phyloP scores from a whole-genome alignment of 805 yeast genomes.

The Millerozyma acaciae region DNA sequence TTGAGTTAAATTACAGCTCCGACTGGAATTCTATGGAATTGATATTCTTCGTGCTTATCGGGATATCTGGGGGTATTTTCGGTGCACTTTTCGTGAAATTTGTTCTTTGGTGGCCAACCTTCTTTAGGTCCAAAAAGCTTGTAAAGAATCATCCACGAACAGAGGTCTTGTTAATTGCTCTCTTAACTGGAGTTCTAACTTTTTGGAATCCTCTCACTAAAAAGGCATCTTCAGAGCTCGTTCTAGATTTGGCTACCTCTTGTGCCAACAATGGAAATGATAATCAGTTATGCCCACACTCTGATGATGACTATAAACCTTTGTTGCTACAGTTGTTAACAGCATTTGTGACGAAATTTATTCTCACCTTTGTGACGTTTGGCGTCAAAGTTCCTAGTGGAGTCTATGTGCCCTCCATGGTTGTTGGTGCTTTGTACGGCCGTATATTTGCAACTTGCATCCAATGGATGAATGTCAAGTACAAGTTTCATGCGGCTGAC shows the following conservation, averaged over 20 bases:
- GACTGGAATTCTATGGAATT: conserved; percentile 53
- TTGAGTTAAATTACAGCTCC: conserved; percentile 46
- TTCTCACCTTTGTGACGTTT: conserved; percentile 50
- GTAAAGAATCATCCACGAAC: conserved; percentile 36
- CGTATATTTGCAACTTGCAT: conserved; percentile 43
- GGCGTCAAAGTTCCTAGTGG: conserved; percentile 61
- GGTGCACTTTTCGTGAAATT: conserved; percentile 50
- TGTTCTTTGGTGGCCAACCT: conserved; percentile 42
- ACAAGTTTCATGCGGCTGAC: conserved; percentile 5
- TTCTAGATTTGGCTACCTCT: conserved; percentile 48
- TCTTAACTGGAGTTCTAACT: conserved; percentile 44
- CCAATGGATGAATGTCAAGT: conserved; percentile 30
- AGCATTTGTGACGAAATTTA: conserved; percentile 44
- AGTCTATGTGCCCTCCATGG: conserved; percentile 62
- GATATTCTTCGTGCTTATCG: conserved; percentile 42
- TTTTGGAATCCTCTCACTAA: conserved; percentile 49
- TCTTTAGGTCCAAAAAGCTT: conserved; percentile 27
- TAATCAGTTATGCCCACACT: conserved; percentile 26
- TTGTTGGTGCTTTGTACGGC: conserved; percentile 58
- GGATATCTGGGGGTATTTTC: conserved; percentile 50
- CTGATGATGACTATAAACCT: conserved; percentile 20
- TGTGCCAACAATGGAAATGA: conserved; percentile 34
- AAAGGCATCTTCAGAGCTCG: conserved; percentile 46
- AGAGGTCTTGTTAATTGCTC: conserved; percentile 44
- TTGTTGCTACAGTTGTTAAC: conserved; percentile 30